Base-by-base conservation (phyloP, 495 filamentous ascomycete species). In the Penicillium diatomitis region DNA sequence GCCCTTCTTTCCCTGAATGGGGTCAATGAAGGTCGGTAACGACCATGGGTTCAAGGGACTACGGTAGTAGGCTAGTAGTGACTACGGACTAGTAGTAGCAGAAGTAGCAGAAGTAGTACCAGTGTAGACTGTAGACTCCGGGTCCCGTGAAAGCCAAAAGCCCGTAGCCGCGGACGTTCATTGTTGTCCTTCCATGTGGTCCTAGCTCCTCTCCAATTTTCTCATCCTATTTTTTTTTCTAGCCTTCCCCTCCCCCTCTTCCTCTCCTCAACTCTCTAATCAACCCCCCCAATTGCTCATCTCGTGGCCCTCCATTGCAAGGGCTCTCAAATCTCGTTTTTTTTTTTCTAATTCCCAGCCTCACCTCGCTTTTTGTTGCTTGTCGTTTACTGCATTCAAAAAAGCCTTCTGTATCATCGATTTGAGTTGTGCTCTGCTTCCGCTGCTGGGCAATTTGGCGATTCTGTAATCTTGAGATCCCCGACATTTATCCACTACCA, bases 391-490 rank as follows among this genome's bases (percentile, higher is more conserved):
- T 20, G 20, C 20, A 20, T 20, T 20, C 20, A 20, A 20, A 20
- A 20, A 20, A 20, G 20, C 20, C 20, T 2, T 20, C 20, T 20
- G 20, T 20, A 20, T 20, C 20, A 20, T 20, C 20, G 20, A 20
- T 20, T 20, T 20, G 20, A 20, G 20, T 20, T 20, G 20, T 20
- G 20, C 20, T 50, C 52, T 52, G 52, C 51, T 40, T 56, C 38
- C 50, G 56, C 54, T 56, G 57, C 57, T 56, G 57, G 57, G 51
- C 57, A 60, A 60, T 51, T 60, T 56, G 20, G 57, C 57, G 44
- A 55, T 53, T 51, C 40, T 54, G 48, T 31, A 20, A 20, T 20
- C 20, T 20, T 20, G 20, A 20, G 20, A 20, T 20, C 2, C 20
- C 20, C 20, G 20, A 2, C 20, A 20, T 20, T 20, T 33, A 40